Base-by-base conservation (phyloP, 1,139 yeast species). In the Ashbya aceris region DNA sequence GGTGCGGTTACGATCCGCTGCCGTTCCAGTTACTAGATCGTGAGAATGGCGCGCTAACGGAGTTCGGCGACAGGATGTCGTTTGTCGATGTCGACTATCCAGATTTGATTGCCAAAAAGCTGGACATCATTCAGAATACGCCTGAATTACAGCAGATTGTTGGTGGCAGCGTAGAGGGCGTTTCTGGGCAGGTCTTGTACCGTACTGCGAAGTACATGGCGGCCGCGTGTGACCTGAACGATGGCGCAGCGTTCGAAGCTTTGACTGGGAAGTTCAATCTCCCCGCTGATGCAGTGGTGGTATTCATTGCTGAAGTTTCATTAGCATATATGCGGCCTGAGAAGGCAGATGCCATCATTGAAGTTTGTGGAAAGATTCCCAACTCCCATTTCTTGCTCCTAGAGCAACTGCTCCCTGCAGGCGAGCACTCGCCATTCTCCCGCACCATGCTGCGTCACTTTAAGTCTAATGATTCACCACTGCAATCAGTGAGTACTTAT, bases 1-100 rank as follows among this genome's bases (percentile, higher is more conserved):
- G 95, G 1, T 83, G 94, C 62, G 95, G 95, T 6, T 84, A 73
- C 56, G 89, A 81, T 57, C 85, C 87, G 2, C 64, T 83, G 46
- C 87, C 94, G 2, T 83, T 82, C 53, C 84, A 82, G 54, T 58
- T 78, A 41, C 61, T 82, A 31, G 73, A 71, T 46, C 57, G 56
- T 23, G 34, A 54, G 40, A 55, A 60, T 30, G 36, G 43, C 8
- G 55, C 53, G 5, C 58, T 57, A 33, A 27, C 33, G 14, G 40
- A 40, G 9, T 54, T 51, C 36, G 36, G 41, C 2, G 55, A 60
- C 1, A 58, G 68, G 26, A 56, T 77, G 10, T 62, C 67, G 1
- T 83, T 83, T 53, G 66, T 80, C 20, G 95, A 84, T 61, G 71
- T 84, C 35, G 94, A 83, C 58, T 84, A 81, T 55, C 83, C 87